Evolutionary conservation across 2,329 filamentous ascomycete genomes (phyloP), one percentile per base, ranked within the genome.

Genomic region (Colletotrichum orbiculare): DNA sequence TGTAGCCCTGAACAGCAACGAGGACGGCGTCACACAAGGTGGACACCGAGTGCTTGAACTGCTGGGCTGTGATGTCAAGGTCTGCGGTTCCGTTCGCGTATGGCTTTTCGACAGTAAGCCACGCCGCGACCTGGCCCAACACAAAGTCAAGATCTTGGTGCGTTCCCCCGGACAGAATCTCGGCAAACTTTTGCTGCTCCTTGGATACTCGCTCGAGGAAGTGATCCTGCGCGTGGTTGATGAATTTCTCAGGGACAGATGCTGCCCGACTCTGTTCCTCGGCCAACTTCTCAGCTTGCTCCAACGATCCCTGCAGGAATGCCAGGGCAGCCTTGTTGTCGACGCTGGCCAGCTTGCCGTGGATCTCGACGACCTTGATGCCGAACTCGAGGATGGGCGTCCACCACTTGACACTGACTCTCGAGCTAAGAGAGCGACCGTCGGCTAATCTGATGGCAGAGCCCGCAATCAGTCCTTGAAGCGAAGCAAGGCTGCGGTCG

Each of bases 1-100:
- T 86, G 49, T 91, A 84, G 68, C 89, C 87, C 75, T 97, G 93
- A 52, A 97, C 84, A 1, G 91, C 90, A 41, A 95, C 91, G 2
- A 97, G 87, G 35, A 95, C 86, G 54, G 87, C 87, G 75, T 97
- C 92, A 50, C 90, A 86, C n/a, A 91, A 81, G 1, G 78, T 85
- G 42, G 92, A 85, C 2, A 93, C 76, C 4, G 83, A 80, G 12
- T 83, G 77, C 46, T 88, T 85, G 48, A 94, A 85, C 0, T 77
- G 73, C 15, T 83, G 68, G 13, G 81, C 64, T 4, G 54, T 49
- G 2, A 8, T 25, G 37, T 66, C 63, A 10, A 52, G 37, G 11
- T 34, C 47, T 7, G 12, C 13, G 17, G 38, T 7, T 10, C 17
- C 42, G 8, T 9, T 7, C n/a, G 13, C 10, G 15, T 33, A 34